A percentile compares a stretch with the other conserved stretches of the same genome.
Evolutionary conservation across 352 stramenopile species (phyloP).

Genomic region (Phytopythium kandeliae): DNA sequence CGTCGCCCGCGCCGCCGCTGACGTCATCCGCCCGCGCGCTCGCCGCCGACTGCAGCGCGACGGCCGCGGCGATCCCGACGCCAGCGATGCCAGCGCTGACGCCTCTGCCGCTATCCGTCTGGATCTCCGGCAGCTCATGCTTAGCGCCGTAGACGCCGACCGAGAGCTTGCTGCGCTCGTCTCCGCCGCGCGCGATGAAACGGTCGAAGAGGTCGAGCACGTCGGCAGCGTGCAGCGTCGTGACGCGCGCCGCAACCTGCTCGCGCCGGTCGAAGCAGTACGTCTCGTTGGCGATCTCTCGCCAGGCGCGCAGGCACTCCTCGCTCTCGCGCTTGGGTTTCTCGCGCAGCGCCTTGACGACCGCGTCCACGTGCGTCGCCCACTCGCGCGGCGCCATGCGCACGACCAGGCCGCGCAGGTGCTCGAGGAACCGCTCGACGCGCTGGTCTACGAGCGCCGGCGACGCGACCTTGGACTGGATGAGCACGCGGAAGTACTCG

Average conservation of each 20-base stretch:
- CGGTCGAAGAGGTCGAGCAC: constrained; percentile 60
- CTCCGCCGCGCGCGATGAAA: constrained; percentile 28
- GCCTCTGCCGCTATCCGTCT: not conserved
- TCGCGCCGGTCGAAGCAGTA: constrained; percentile 65
- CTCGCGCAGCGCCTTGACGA: constrained; percentile 51
- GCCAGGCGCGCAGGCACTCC: constrained; percentile 56
- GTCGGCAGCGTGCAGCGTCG: constrained; percentile 34
- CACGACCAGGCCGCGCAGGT: constrained; percentile 33
- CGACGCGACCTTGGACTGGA: constrained; percentile 74
- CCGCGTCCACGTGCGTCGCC: constrained; percentile 54
- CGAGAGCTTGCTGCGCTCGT: constrained; percentile 45
- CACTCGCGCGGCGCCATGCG: constrained; percentile 26
- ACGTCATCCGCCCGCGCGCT: not conserved
- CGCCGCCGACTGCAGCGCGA: not conserved
- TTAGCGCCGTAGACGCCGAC: constrained; percentile 44
- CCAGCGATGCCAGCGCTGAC: not conserved
- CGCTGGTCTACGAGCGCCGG: constrained; percentile 57
- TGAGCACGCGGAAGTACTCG: constrained; percentile 69
- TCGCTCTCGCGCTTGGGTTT: constrained; percentile 70
- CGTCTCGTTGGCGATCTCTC: constrained; percentile 54
- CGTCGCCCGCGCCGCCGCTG: too few species aligned
- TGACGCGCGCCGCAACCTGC: constrained; percentile 44
- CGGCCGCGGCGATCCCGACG: not conserved
- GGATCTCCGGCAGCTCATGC: constrained; percentile 35
- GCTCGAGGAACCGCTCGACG: constrained; percentile 62